Conservation (phyloP, 257 asterid genomes). For the Penstemon eatonii region DNA sequence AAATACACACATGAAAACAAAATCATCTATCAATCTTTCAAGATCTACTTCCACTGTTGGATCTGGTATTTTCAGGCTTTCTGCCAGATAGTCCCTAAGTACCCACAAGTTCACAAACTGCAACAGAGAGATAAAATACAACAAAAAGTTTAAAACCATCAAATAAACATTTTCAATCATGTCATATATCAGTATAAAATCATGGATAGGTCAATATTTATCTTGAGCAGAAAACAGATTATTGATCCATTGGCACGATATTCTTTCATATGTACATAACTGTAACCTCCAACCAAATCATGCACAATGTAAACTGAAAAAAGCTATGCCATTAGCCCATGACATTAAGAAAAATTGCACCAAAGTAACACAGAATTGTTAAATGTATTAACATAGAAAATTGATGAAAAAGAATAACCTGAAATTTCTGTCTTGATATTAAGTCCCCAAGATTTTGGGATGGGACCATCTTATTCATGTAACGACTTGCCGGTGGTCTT, state of each 20-base stretch:
- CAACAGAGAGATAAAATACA: constrained; percentile 19
- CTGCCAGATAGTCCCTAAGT: constrained; percentile 56
- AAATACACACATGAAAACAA: constrained; percentile 63
- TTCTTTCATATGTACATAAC: background rate
- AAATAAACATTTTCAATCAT: background rate
- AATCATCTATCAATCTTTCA: constrained; percentile 64
- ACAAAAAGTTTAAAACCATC: background rate
- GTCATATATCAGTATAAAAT: background rate
- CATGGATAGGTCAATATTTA: constrained; percentile 1
- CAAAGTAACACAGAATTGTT: background rate
- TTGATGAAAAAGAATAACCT: constrained; percentile 38
- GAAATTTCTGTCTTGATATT: constrained; percentile 47
- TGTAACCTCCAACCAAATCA: background rate
- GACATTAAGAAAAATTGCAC: constrained; percentile 15
- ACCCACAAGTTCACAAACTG: constrained; percentile 61
- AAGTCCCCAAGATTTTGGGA: constrained; percentile 27
- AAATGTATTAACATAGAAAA: constrained; percentile 1
- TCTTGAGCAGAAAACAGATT: constrained; percentile 14
- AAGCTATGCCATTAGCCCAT: background rate
- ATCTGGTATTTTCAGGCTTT: constrained; percentile 45
- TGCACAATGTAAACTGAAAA: background rate
- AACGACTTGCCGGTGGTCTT: constrained; percentile 26
- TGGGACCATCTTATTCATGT: constrained; percentile 5
- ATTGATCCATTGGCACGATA: constrained; percentile 1
- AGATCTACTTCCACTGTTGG: constrained; percentile 41